A percentile compares a stretch with the other conserved stretches of the same genome.
Evolutionary conservation across 805 yeast genomes (phyloP).

Genomic region (Metschnikowia amazonensis): DNA sequence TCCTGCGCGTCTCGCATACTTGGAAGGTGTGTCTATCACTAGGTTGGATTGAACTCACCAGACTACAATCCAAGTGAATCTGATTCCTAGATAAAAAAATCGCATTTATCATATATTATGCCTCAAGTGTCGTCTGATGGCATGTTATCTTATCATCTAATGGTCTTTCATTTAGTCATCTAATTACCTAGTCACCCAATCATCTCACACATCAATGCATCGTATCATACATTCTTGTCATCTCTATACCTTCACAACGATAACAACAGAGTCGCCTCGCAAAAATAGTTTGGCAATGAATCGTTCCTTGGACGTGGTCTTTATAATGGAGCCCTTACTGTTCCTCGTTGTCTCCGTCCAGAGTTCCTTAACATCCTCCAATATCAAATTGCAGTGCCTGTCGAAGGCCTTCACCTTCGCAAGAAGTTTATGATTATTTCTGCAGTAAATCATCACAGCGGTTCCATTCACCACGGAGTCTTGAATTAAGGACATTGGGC

Average conservation of each 20-base stretch:
- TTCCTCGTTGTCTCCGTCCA: constrained; percentile 65
- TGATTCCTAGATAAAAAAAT: no score
- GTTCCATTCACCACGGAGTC: constrained; percentile 71
- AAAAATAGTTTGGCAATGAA: constrained; percentile 86
- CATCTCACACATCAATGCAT: no score
- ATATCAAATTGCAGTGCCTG: constrained; percentile 89
- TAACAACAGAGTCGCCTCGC: constrained; percentile 93
- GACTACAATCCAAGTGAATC: no score
- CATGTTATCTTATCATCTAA: no score
- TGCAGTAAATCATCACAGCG: constrained; percentile 79
- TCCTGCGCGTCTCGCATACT: constrained; percentile 6
- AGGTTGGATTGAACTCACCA: background rate
- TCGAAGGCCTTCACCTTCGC: constrained; percentile 93
- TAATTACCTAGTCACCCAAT: no score
- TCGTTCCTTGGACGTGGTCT: constrained; percentile 59
- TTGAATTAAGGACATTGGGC: constrained; percentile 88
- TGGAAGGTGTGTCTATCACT: background rate
- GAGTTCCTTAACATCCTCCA: constrained; percentile 87
- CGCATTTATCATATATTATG: no score
- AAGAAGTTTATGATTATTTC: constrained; percentile 89
- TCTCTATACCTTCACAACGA: constrained; percentile 52
- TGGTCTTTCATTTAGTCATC: no score
- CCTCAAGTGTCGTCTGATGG: no score
- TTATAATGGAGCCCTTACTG: constrained; percentile 67
- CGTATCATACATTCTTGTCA: background rate